Evolutionary conservation across 1,284 basidiomycete genomes (phyloP).

Genomic region (Ganoderma leucocontextum): DNA sequence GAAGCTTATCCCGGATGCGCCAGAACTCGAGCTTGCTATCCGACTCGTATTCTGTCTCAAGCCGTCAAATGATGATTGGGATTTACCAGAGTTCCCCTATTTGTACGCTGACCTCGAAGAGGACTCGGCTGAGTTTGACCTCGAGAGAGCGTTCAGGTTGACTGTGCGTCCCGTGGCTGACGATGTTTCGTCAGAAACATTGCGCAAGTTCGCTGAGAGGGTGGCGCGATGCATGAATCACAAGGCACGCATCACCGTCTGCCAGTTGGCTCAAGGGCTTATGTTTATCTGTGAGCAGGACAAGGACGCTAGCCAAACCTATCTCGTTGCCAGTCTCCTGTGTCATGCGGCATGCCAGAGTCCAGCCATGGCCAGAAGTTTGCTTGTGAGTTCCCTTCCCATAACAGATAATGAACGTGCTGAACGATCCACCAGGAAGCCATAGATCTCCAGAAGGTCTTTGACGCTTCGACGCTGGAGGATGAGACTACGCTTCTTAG

Average conservation of each 20-base stretch:
- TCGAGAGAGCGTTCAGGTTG: constrained; percentile 60
- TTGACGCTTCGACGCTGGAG: constrained; percentile 55
- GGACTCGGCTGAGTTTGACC: constrained; percentile 56
- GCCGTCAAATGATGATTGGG: constrained; percentile 78
- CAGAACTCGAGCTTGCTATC: constrained; percentile 66
- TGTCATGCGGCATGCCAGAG: constrained; percentile 70
- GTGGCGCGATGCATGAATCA: constrained; percentile 59
- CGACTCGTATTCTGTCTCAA: constrained; percentile 81
- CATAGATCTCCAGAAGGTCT: constrained; percentile 60
- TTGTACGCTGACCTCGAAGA: constrained; percentile 63
- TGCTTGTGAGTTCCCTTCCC: constrained; percentile 50
- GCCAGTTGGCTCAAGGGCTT: not conserved
- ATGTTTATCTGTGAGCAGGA: constrained; percentile 47
- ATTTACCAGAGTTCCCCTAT: constrained; percentile 74
- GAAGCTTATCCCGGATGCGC: constrained; percentile 63
- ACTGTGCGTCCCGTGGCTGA: constrained; percentile 66
- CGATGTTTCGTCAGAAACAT: constrained; percentile 52
- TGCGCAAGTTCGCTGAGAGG: constrained; percentile 61
- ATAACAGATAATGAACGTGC: not conserved
- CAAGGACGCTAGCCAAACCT: constrained; percentile 54
- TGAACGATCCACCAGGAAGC: constrained; percentile 50
- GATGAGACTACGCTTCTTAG: constrained; percentile 63
- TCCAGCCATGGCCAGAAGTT: constrained; percentile 50
- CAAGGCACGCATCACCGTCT: constrained; percentile 50
- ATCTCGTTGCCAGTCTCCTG: constrained; percentile 65